Base-by-base conservation (phyloP, 2,329 filamentous ascomycete genomes). In the Scleromitrula shiraiana region DNA sequence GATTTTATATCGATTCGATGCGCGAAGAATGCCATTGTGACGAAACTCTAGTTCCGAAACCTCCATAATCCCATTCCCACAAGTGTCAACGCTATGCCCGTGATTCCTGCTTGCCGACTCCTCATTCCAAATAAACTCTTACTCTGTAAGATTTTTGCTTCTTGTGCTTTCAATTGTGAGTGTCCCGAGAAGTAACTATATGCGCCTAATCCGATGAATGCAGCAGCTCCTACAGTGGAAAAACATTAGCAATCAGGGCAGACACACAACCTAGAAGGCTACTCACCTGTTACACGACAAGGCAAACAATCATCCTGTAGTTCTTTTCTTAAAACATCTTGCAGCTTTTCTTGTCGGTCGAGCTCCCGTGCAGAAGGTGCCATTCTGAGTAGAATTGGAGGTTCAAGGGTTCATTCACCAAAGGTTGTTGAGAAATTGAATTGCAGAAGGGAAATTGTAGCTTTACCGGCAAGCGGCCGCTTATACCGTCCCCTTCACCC, bases 151-250 rank as follows among this genome's bases (percentile, higher is more conserved):
- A 90, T 87, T 51, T 70, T 66, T n/a, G 73, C 71, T 52, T 76
- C 74, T 63, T 87, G 82, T 58, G 74, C 72, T 58, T 80, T 75
- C 24, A 93, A 76, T 65, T 90, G 85, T 42, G 72, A 71, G 66
- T 82, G 83, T 50, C 87, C 87, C 3, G 83, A 85, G 52, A 80
- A 71, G 67, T 89, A 90, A 65, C 81, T 89, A 67, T 90, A 93
- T 1, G 74, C 80, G 3, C 81, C 86, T 14, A 91, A 77, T 1
- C 83, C 84, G 48, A 88, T 71, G 54, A 93, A 88, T 1, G 85
- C 83, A 32, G 80, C 75, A 60, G 84, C 83, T 37, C 86, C 86
- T 90, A 57, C 41, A 49, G n/a, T 10, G 19, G 14, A 30, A 9
- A 14, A 10, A 39, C 29, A 39, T 38, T 12, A 56, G 33, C 46